Evolutionary conservation across 768 basidiomycete species (phyloP), one percentile per base, ranked within the genome.

Genomic region (Astraeus odoratus): DNA sequence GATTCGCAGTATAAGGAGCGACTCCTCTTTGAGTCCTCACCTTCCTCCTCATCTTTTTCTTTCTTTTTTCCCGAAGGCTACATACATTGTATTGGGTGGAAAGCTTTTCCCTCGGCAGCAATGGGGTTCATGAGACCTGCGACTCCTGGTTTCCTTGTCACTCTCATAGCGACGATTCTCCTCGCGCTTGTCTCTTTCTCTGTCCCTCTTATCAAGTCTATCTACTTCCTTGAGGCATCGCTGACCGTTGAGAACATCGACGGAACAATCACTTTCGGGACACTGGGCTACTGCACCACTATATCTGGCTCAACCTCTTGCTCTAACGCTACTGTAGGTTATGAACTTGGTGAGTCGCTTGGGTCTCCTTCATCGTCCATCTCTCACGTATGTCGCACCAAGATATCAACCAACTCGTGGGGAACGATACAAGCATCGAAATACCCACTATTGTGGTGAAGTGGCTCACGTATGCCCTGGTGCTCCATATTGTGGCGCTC

Each of bases 401-500:
- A 94, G 92, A 97, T 55, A 78, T 94, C 53, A 90, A 93, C 56
- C 59, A 70, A 29, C 74, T 97, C 2, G 78, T 96, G 25, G 88
- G 83, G 5, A 75, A 89, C 61, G 65, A 72, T 3, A 68, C 77
- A 2, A 55, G 70, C 22, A 66, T 94, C 27, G 63, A 89, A 53
- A 88, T 97, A 41, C 91, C 93, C 1, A 70, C 80, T 45, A 78
- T 90, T 5, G 75, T 82, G 40, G 86, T 93, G 49, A 95, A 96
- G 70, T 97, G 94, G 90, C 70, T 97, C 59, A 98, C 96, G 8
- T 95, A 95, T 57, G 83, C 81, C 19, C 81, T 99, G 52, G 80
- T 97, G 51, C 75, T 98, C 13, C 94, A 98, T 60, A 80, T 96
- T 48, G 81, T 92, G 46, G 95, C 90, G 13, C 80, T 97, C 45